Conservation (phyloP, 768 basidiomycete genomes). For the Hydnum rufescens region DNA sequence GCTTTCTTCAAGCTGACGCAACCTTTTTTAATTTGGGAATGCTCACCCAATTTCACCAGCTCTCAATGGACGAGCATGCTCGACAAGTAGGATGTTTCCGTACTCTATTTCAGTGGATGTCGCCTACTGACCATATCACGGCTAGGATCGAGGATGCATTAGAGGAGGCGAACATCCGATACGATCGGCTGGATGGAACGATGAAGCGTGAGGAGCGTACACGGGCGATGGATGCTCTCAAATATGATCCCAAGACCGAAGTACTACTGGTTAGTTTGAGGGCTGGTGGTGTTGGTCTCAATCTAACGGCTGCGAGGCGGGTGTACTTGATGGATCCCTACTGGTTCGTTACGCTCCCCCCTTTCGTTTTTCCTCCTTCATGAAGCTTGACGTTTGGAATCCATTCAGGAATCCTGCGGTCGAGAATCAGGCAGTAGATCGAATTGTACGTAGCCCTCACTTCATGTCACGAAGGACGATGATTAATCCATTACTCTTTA, state of each 20-base stretch:
- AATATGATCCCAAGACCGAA: conserved; percentile 77
- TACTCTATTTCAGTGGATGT: neutral
- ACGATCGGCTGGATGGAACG: conserved; percentile 85
- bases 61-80: conserved; percentile 93
- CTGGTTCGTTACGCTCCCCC: conserved; percentile 36
- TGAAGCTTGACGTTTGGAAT: neutral
- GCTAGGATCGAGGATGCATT: conserved; percentile 74
- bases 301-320: conserved; percentile 82
- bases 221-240: conserved; percentile 79
- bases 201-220: conserved; percentile 95
- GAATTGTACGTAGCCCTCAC: conserved; percentile 45
- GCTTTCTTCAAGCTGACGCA: conserved; percentile 11
- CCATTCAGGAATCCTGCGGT: conserved; percentile 75
- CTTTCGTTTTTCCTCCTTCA: neutral
- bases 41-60: conserved; percentile 21
- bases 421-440: conserved; percentile 94
- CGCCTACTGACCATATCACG: conserved; percentile 7
- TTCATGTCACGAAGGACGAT: neutral
- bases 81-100: conserved; percentile 40
- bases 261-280: conserved; percentile 89
- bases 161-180: conserved; percentile 60
- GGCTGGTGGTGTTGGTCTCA: conserved; percentile 93
- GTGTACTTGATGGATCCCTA: conserved; percentile 97
- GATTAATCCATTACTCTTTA: conserved; percentile 2
- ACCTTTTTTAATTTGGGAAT: neutral